Percentiles rank a stretch among this genome's conserved stretches.
Evolutionary conservation across 73 alveolate species (phyloP).

Genomic region (Paramecium sonneborni): DNA sequence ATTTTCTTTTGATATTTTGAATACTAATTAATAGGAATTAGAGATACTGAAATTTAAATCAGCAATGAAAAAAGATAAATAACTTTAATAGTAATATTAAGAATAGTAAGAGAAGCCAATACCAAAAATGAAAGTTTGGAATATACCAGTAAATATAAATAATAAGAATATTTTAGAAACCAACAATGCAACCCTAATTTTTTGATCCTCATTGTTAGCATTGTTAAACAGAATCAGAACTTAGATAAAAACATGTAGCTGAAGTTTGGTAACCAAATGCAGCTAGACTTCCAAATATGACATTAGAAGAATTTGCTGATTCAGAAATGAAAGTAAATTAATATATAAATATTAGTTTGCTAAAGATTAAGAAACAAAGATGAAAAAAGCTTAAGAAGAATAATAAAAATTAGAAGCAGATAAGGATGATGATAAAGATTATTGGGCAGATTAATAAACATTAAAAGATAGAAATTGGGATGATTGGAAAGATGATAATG

Average conservation of each 20-base stretch:
- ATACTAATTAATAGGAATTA: conserved; percentile 63
- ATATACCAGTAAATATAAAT: conserved; percentile 32
- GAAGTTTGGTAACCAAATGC: conserved; percentile 71
- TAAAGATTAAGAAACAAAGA: conserved; percentile 74
- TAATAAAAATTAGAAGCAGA: conserved; percentile 72
- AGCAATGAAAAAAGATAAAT: conserved; percentile 23
- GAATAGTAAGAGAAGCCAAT: conserved; percentile 44
- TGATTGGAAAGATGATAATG: conserved; percentile 85
- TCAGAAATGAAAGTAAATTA: conserved; percentile 66
- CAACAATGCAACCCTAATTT: conserved; percentile 61
- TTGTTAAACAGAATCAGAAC: conserved; percentile 50
- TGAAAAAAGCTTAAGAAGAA: conserved; percentile 64
- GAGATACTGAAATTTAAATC: conserved; percentile 60
- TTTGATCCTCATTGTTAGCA: conserved; percentile 69
- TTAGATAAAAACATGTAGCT: conserved; percentile 18
- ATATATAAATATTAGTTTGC: conserved; percentile 36
- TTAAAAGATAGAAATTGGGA: conserved; percentile 81
- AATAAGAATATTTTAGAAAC: conserved; percentile 64
- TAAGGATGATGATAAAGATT: conserved; percentile 78
- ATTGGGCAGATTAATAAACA: conserved; percentile 72
- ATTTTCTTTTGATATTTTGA: conserved; percentile 69
- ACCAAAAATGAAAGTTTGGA: conserved; percentile 60
- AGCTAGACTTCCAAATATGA: conserved; percentile 73
- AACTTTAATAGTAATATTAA: conserved; percentile 39
- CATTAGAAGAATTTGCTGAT: conserved; percentile 80